Evolutionary conservation across 108 stramenopile species (phyloP), one percentile per base, ranked within the genome.

Genomic region (Aurantiochytrium sp.): DNA sequence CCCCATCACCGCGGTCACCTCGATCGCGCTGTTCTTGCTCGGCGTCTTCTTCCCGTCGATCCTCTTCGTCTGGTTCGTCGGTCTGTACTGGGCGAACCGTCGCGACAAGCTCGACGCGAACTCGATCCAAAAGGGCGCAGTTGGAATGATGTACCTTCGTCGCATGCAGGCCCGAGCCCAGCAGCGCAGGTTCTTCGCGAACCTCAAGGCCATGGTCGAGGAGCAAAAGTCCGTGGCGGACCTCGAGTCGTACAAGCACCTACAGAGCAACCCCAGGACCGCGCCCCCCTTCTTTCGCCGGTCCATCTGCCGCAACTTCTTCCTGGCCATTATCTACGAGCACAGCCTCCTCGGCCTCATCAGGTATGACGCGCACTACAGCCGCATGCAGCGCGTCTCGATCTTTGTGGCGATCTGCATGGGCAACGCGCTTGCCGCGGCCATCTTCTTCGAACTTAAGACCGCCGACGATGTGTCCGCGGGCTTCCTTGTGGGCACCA

Each of bases 91-190:
- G 73, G 73, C 73, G 24, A 22, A 30, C 73, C 73, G 73, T 6
- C 3, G 73, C 1, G 73, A 81, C 45, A 81, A 81, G 45, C 12
- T 42, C n/a, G 73, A 81, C 12, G 73, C 73, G 17, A 30, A 81
- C 27, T 48, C 73, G 39, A 81, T 81, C 24, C 73, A 81, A 81
- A 81, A 81, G 73, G 73, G 73, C 30, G 73, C 45, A 12, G 32
- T 81, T 81, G 73, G 73, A 6, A 81, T 81, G 73, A 41, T 81
- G 39, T 81, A 81, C 45, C 2, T 81, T 6, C 39, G 73, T 8
- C 39, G 73, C n/a, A 48, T 81, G 73, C 73, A 81, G 24, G 45
- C 30, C 19, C 73, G 73, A 27, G 10, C 73, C 17, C 39, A 81
- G 45, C 73, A 81, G 45, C 39, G 45, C 24, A 41, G n/a, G 24